These are phyloP conservation scores for Phytophthora pisi DNA, from an alignment of 352 stramenopile species.

Conservation along the genomic window DNA sequence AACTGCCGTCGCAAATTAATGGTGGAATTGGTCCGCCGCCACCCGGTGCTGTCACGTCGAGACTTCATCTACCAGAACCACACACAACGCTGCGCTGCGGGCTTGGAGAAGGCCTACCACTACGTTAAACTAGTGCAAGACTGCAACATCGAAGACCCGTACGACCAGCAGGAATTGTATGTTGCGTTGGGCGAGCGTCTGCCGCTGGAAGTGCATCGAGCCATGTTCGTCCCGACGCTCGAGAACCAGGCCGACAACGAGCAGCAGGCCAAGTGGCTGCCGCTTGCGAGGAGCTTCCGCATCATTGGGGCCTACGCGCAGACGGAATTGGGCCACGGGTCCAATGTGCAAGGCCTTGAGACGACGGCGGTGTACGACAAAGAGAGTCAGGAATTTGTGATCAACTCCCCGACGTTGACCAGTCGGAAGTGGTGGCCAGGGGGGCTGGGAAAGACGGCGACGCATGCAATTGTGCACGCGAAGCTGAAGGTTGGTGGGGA, in stretches of 20 bases:
- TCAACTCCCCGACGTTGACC: constrained; percentile 94
- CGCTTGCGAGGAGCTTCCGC: constrained; percentile 22
- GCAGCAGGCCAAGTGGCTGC: constrained; percentile 29
- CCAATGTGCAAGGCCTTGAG: constrained; percentile 33
- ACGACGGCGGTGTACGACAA: constrained; percentile 59
- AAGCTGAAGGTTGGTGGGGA: constrained; percentile 27
- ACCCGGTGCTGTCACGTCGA: constrained; percentile 25
- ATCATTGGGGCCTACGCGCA: constrained; percentile 33
- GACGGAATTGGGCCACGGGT: constrained; percentile 33
- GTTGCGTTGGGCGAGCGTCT: constrained; percentile 30
- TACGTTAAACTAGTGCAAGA: constrained; percentile 33
- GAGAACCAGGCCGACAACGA: constrained; percentile 32
- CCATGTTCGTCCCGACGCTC: constrained; percentile 35
- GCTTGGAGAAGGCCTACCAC: constrained; percentile 32
- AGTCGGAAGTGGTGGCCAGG: constrained; percentile 95
- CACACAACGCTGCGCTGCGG: constrained; percentile 26
- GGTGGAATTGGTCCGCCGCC: constrained; percentile 26
- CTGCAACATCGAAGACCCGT: constrained; percentile 20
- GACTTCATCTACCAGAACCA: constrained; percentile 30
- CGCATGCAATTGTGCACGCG: constrained; percentile 31
- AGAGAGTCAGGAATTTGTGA: constrained; percentile 88
- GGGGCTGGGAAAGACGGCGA: constrained; percentile 31
- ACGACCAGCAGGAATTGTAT: constrained; percentile 30
- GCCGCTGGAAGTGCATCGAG: constrained; percentile 32
- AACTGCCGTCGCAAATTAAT: constrained; percentile 35